Conservation (phyloP, 805 yeast species). For the Peterozyma toletana region DNA sequence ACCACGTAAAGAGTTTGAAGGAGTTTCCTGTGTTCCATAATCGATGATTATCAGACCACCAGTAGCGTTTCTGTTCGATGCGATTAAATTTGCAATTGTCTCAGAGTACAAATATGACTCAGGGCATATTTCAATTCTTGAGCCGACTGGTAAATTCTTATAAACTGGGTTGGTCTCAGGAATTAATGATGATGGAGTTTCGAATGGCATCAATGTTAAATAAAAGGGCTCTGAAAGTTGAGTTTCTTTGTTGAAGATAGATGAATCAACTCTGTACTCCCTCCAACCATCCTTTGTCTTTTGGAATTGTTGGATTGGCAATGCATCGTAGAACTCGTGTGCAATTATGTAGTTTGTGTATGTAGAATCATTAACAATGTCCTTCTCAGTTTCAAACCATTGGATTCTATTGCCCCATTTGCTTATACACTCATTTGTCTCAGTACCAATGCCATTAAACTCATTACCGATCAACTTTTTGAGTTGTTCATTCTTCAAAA, state of each 20-base stretch:
- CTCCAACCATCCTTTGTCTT: conserved; percentile 69
- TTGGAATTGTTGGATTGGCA: conserved; percentile 68
- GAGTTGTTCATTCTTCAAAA: conserved; percentile 52
- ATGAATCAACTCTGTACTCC: conserved; percentile 62
- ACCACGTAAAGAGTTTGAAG: conserved; percentile 69
- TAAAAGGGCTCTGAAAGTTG: conserved; percentile 33
- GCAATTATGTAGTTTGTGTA: conserved; percentile 61
- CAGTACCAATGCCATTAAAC: neutral
- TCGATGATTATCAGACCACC: conserved; percentile 76
- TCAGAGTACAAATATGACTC: conserved; percentile 56
- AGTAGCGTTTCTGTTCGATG: conserved; percentile 21
- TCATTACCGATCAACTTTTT: conserved; percentile 34
- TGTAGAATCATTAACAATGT: conserved; percentile 21
- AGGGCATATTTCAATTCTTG: conserved; percentile 68
- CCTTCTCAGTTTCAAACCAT: conserved; percentile 59
- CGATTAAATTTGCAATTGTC: conserved; percentile 42
- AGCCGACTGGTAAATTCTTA: conserved; percentile 41
- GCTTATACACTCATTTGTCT: conserved; percentile 10
- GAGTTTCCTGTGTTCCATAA: conserved; percentile 62
- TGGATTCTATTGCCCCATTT: conserved; percentile 42
- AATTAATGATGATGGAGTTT: conserved; percentile 55
- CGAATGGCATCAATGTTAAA: conserved; percentile 47
- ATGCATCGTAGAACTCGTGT: conserved; percentile 84
- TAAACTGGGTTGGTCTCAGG: conserved; percentile 47
- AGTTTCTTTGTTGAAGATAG: conserved; percentile 22